Base-by-base conservation (phyloP, 73 alveolate species). In the Paramecium primaurelia region DNA sequence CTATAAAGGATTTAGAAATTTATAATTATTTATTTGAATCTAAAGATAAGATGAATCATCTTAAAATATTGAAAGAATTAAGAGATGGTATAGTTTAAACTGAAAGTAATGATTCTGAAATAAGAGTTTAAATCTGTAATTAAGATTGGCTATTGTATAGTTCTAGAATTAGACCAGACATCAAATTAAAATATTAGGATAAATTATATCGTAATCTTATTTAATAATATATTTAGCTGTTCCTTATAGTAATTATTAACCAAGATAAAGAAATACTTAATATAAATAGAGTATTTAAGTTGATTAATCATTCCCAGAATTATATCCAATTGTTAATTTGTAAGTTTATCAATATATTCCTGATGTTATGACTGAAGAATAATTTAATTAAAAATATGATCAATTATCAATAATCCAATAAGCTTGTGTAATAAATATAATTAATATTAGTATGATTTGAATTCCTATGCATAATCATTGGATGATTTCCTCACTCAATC, bases 211-310 rank as follows among this genome's bases (percentile, higher is more conserved):
- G 87, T 73, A 73, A 73, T 12, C 45, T 73, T 14, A 32, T 14
- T 32, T 18, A 34, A 16, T 73, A 14, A 34, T 37, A 28, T 40
- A 73, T 37, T 73, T 60, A 73, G 87, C 87, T 37, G 64, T 73
- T 73, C 87, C 87, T 8, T 73, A 73, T 11, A 73, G 87, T 37
- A 73, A 73, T 12, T 73, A 73, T 40, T 73, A 73, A 73, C 59
- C 59, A 40, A 73, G 87, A 73, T 73, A 73, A 40, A 73, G 87
- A 73, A 73, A 73, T 73, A 18, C 87, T n/a, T 37, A 34, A n/a
- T 73, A 73, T 73, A 73, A 73, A 40, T 12, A 37, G 11, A 73
- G 87, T 16, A 40, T 73, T 12, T 16, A 40, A 36, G 58, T 34
- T 73, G 87, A 73, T 73, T 36, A 37, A 73, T 34, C 58, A 8